A percentile compares a stretch with the other conserved stretches of the same genome.
phyloP scores from a whole-genome alignment of 1,284 basidiomycete genomes.

The Moniliophthora roreri region DNA sequence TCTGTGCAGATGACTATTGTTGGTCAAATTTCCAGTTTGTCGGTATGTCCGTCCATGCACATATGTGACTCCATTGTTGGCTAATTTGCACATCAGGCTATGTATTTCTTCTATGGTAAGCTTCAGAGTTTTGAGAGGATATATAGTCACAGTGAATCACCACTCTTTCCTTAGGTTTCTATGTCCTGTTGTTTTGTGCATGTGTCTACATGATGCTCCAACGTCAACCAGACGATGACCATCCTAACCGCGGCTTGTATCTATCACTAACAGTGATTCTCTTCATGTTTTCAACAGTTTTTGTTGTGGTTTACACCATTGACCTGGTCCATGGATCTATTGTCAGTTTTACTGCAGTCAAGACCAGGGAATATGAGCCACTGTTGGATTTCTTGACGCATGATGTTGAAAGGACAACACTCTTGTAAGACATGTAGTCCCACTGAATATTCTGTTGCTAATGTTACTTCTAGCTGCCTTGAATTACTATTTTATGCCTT shows the following conservation, averaged over 20 bases:
- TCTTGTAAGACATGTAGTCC: background rate
- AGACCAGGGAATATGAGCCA: background rate
- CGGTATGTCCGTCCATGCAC: too few species aligned
- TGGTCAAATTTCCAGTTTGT: too few species aligned
- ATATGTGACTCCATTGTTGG: too few species aligned
- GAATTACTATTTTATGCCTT: background rate
- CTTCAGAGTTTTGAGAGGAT: too few species aligned
- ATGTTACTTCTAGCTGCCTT: too few species aligned
- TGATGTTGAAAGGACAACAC: too few species aligned
- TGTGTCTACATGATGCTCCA: background rate
- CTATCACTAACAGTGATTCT: background rate
- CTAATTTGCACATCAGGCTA: too few species aligned
- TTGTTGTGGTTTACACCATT: background rate
- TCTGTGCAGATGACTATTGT: too few species aligned
- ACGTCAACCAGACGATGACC: background rate
- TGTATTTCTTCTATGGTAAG: too few species aligned
- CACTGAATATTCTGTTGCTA: background rate
- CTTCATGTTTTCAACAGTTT: constrained; percentile 1
- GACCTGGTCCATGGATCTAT: background rate
- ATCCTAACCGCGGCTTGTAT: background rate
- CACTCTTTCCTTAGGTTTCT: background rate
- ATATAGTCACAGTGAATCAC: too few species aligned
- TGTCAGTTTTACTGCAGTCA: background rate
- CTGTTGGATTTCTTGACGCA: background rate
- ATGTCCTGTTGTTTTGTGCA: background rate